Evolutionary conservation across 768 basidiomycete genomes (phyloP).

Genomic region (Termitomyces sp.): DNA sequence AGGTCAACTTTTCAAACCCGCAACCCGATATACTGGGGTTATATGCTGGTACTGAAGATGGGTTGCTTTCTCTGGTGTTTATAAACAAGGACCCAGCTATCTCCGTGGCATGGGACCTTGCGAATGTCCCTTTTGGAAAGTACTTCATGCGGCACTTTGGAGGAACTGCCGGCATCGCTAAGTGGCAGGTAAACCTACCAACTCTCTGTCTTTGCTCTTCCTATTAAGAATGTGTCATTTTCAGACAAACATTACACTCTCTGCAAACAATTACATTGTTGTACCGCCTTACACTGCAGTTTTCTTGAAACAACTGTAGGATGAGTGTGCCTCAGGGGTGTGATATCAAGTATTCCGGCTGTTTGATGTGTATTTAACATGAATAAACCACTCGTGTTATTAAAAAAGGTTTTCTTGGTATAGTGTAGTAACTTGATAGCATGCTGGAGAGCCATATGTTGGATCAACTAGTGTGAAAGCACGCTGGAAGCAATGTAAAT

Average conservation of each 20-base stretch:
- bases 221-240: not conserved
- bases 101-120: constrained; percentile 34
- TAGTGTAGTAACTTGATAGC: too few species aligned
- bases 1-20: constrained; percentile 37
- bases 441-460: too few species aligned
- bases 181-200: constrained; percentile 42
- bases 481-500: too few species aligned
- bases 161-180: constrained; percentile 45
- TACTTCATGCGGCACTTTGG: constrained; percentile 57
- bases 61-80: constrained; percentile 39
- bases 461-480: too few species aligned
- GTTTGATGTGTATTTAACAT: not conserved
- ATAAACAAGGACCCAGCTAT: constrained; percentile 45
- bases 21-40: constrained; percentile 39
- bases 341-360: not conserved
- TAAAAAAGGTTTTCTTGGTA: too few species aligned
- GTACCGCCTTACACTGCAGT: constrained; percentile 28
- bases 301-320: constrained; percentile 21
- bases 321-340: not conserved
- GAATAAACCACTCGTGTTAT: not conserved
- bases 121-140: constrained; percentile 39
- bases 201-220: not conserved
- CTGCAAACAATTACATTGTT: constrained; percentile 26
- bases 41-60: constrained; percentile 38
- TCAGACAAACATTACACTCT: constrained; percentile 28